These are phyloP conservation scores for Mollisiaceae sp. DNA, from an alignment of 2,329 filamentous ascomycete genomes.

Conservation along the genomic window DNA sequence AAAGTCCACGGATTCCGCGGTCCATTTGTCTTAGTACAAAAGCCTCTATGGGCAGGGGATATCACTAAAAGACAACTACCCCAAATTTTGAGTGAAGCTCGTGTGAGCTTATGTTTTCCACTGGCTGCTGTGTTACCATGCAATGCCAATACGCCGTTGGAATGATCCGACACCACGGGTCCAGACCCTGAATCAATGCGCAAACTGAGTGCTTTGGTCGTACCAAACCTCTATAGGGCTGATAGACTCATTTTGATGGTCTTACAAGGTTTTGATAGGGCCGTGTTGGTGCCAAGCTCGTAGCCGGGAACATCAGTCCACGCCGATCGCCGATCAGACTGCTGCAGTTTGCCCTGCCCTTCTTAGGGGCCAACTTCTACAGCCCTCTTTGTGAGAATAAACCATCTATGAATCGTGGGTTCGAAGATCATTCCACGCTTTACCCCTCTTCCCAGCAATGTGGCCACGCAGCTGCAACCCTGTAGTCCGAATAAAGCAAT, in stretches of 20 bases:
- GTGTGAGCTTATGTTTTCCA: too few relatives aligned
- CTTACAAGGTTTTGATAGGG: too few relatives aligned
- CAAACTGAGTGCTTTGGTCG: too few relatives aligned
- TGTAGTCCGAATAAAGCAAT: background rate
- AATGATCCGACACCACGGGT: constrained; percentile 3
- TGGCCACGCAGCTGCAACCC: background rate
- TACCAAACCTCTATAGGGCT: too few relatives aligned
- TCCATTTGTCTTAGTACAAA: background rate
- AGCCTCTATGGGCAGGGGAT: background rate
- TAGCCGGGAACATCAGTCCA: too few relatives aligned
- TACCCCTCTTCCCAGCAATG: background rate
- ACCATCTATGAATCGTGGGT: too few relatives aligned
- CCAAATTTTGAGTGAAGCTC: background rate
- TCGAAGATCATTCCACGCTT: background rate
- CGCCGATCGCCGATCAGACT: too few relatives aligned
- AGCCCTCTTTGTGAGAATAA: too few relatives aligned
- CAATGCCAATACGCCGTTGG: background rate
- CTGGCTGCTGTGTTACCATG: background rate
- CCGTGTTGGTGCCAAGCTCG: too few relatives aligned
- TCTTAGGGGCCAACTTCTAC: too few relatives aligned
- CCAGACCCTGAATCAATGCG: background rate
- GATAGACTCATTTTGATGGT: too few relatives aligned
- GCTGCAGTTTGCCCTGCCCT: too few relatives aligned
- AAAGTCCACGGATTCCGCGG: background rate
- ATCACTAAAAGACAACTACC: background rate